Conservation (phyloP, 805 yeast genomes). For the Wickerhamiella spandovensis region DNA sequence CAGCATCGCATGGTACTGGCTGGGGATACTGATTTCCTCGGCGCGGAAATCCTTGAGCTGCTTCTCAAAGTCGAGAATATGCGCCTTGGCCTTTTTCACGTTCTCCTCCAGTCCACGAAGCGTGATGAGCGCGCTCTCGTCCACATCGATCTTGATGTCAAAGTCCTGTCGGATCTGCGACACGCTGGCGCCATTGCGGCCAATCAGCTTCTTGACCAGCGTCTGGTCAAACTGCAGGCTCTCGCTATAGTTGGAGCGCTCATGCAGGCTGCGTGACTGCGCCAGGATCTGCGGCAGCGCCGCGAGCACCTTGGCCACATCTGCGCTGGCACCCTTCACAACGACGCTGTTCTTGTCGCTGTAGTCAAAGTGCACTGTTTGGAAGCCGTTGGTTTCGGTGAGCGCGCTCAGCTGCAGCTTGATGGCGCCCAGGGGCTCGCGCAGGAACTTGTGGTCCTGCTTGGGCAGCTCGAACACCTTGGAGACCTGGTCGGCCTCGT, state of each 20-base stretch:
- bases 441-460: slow-evolving; percentile 43
- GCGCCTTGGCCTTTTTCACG: slow-evolving; percentile 55
- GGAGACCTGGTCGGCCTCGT: slow-evolving; percentile 40
- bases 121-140: slow-evolving; percentile 41
- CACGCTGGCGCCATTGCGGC: slow-evolving; percentile 72
- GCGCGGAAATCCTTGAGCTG: slow-evolving; percentile 74
- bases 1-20: slow-evolving; percentile 62
- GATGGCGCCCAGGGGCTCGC: slow-evolving; percentile 34
- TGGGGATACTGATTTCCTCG: slow-evolving; percentile 54
- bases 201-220: slow-evolving; percentile 70
- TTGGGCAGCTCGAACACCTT: slow-evolving; percentile 39
- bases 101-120: slow-evolving; percentile 69
- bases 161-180: slow-evolving; percentile 55
- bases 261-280: slow-evolving; percentile 40
- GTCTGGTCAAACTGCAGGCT: slow-evolving; percentile 49
- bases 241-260: slow-evolving; percentile 32
- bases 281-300: slow-evolving; percentile 43
- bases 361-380: slow-evolving; percentile 20
- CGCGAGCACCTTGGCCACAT: slow-evolving; percentile 40
- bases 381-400: slow-evolving; percentile 16
- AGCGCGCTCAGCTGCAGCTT: slow-evolving; percentile 7
- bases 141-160: slow-evolving; percentile 65
- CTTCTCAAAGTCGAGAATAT: slow-evolving; percentile 45
- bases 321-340: slow-evolving; percentile 56
- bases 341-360: slow-evolving; percentile 30